These are phyloP conservation scores for Camelina laxa DNA, from an alignment of 345 rosid species.

Conservation along the genomic window DNA sequence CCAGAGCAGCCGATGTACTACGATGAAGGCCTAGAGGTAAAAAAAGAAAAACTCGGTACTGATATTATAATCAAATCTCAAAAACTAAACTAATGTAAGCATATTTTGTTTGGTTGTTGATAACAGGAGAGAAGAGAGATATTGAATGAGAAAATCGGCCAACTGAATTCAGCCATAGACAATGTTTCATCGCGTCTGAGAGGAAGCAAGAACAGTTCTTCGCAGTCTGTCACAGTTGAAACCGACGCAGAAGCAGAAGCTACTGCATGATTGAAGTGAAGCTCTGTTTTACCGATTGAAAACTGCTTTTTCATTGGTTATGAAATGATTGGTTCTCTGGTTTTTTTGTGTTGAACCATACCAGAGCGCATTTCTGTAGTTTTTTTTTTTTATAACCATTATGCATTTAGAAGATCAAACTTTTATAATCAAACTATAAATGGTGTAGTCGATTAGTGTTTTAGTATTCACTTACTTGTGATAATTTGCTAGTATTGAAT, in stretches of 20 bases:
- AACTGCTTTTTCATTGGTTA: neutral
- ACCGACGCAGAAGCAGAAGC: slow-evolving; percentile 67
- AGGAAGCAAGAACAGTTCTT: slow-evolving; percentile 49
- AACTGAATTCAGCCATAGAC: slow-evolving; percentile 86
- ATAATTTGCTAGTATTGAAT: too few species aligned
- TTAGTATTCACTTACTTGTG: too few species aligned
- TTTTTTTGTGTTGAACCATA: neutral
- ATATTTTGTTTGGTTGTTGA: neutral
- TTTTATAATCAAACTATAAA: too few species aligned
- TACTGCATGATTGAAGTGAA: slow-evolving; percentile 55
- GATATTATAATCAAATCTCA: neutral
- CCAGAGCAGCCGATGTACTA: slow-evolving; percentile 72
- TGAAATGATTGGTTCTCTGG: neutral
- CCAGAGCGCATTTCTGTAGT: neutral
- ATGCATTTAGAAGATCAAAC: too few species aligned
- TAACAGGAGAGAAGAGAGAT: slow-evolving; percentile 56
- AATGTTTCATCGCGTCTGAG: slow-evolving; percentile 75
- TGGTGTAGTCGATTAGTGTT: too few species aligned
- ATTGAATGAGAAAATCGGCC: slow-evolving; percentile 74
- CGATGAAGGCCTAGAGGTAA: slow-evolving; percentile 79
- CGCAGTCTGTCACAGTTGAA: slow-evolving; percentile 49
- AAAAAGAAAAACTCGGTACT: slow-evolving; percentile 39
- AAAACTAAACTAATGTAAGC: neutral
- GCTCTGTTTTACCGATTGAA: slow-evolving; percentile 26
- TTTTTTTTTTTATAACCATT: too few species aligned